Percentiles rank a stretch among this genome's conserved stretches.
Conservation (phyloP, 1,139 yeast genomes). For the Kodamaea arcana region DNA sequence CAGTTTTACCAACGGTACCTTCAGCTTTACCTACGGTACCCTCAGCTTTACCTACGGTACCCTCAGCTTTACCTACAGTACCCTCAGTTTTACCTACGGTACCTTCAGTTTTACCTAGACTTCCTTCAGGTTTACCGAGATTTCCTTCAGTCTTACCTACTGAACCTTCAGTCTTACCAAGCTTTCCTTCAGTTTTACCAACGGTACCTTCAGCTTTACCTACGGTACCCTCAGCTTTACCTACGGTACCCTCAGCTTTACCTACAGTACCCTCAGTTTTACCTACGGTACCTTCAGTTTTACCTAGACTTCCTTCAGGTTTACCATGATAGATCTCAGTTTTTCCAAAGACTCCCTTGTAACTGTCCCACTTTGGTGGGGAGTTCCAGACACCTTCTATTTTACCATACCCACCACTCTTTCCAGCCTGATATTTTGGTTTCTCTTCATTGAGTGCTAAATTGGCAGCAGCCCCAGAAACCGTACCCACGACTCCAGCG, state of each 20-base stretch:
- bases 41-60: neutral
- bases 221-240: neutral
- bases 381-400: conserved; percentile 7
- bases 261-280: conserved; percentile 8
- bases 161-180: neutral
- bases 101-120: neutral
- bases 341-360: conserved; percentile 6
- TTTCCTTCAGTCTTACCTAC: neutral
- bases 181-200: neutral
- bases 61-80: neutral
- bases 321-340: neutral
- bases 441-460: neutral
- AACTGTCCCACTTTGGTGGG: conserved; percentile 7
- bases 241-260: conserved; percentile 15
- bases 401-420: neutral
- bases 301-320: neutral
- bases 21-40: neutral
- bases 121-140: neutral
- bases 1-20: neutral
- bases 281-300: neutral
- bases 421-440: neutral
- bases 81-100: conserved; percentile 5
- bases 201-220: neutral
- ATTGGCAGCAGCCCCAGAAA: conserved; percentile 1
- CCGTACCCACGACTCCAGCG: neutral